These are phyloP conservation scores for Talaromyces sp. DNA, from an alignment of 2,329 filamentous ascomycete species.

Conservation along the genomic window DNA sequence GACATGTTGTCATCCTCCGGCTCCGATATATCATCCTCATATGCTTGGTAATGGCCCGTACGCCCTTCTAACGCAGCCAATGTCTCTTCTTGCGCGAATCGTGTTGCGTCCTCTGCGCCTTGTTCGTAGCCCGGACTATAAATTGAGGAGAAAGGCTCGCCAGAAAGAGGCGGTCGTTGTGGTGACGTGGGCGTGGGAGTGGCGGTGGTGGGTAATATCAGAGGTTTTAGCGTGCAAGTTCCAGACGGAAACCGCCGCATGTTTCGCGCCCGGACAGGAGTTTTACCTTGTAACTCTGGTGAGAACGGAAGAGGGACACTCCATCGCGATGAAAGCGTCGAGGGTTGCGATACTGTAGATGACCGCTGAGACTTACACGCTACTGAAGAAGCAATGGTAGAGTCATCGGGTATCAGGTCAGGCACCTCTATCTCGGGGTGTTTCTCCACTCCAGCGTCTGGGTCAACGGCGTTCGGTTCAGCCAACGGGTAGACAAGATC, in stretches of 20 bases:
- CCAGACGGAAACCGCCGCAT: slow-evolving; percentile 36
- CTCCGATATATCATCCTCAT: slow-evolving; percentile 24
- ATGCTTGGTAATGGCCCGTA: slow-evolving; percentile 24
- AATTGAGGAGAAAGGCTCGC: slow-evolving; percentile 4
- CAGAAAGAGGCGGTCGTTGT: neutral
- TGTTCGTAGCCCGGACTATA: slow-evolving; percentile 22
- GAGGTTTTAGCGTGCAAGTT: slow-evolving; percentile 33
- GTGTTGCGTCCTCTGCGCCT: neutral
- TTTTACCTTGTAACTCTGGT: slow-evolving; percentile 23
- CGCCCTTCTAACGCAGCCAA: slow-evolving; percentile 32
- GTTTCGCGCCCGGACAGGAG: slow-evolving; percentile 25
- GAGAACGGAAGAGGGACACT: slow-evolving; percentile 26
- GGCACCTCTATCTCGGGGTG: slow-evolving; percentile 2
- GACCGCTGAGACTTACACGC: slow-evolving; percentile 25
- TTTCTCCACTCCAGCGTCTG: neutral
- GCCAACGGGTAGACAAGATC: slow-evolving; percentile 4
- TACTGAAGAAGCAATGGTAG: slow-evolving; percentile 17
- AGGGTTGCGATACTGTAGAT: slow-evolving; percentile 26
- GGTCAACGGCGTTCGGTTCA: neutral
- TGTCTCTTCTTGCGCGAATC: slow-evolving; percentile 34
- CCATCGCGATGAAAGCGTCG: slow-evolving; percentile 23
- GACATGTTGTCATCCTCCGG: slow-evolving; percentile 10
- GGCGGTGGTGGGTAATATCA: slow-evolving; percentile 28
- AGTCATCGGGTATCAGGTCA: slow-evolving; percentile 11
- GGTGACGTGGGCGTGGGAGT: slow-evolving; percentile 14